Percentiles rank a stretch among this genome's conserved stretches.
Conservation (phyloP, 2,329 filamentous ascomycete genomes). For the Aureobasidium sp. region DNA sequence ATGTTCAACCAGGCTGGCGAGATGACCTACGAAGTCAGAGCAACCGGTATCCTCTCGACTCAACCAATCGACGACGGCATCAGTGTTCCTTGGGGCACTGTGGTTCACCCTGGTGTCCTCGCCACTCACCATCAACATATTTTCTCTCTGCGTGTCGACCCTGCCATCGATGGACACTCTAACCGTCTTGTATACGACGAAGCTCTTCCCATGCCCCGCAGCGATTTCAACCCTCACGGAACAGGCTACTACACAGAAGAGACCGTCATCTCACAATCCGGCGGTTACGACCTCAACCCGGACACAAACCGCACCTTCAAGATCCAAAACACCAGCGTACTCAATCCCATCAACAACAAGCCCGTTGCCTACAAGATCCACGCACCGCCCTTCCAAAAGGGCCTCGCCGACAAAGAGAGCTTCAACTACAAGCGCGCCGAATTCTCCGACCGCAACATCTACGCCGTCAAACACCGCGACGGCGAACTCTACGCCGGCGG, state of each 20-base stretch:
- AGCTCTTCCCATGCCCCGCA: constrained; percentile 53
- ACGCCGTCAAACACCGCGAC: constrained; percentile 51
- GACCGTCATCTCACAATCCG: constrained; percentile 42
- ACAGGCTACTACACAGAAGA: constrained; percentile 43
- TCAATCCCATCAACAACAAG: constrained; percentile 42
- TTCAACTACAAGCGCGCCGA: constrained; percentile 52
- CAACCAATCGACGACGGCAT: constrained; percentile 60
- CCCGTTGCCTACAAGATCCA: constrained; percentile 46
- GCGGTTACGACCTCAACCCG: constrained; percentile 44
- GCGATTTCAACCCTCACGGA: constrained; percentile 49
- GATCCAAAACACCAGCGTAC: constrained; percentile 39
- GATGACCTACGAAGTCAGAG: constrained; percentile 59
- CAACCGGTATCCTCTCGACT: constrained; percentile 61
- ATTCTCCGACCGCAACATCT: constrained; percentile 53
- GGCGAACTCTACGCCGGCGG: constrained; percentile 55
- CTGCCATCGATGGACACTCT: constrained; percentile 39
- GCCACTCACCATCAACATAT: constrained; percentile 70
- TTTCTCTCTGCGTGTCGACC: constrained; percentile 50
- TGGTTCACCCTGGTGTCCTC: constrained; percentile 63
- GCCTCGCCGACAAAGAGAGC: constrained; percentile 46
- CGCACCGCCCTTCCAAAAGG: constrained; percentile 44
- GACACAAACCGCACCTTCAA: constrained; percentile 42
- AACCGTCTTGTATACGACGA: constrained; percentile 47
- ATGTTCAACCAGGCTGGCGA: constrained; percentile 66
- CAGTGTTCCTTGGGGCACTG: constrained; percentile 59